phyloP scores from a whole-genome alignment of 2,329 filamentous ascomycete genomes.

The Cercospora citrullina region DNA sequence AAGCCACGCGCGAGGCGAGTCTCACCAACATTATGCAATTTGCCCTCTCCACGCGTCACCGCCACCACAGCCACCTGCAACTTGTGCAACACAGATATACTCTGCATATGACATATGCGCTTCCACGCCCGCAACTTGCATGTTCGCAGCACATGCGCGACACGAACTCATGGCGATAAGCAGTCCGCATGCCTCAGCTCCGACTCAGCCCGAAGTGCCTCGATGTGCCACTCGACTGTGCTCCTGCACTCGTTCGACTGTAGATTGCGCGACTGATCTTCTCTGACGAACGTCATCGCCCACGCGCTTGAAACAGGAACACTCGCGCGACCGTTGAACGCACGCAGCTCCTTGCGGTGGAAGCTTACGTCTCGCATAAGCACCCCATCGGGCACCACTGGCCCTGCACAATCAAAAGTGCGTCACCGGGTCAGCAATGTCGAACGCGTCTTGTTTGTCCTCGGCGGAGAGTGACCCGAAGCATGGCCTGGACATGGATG shows the following conservation, averaged over 20 bases:
- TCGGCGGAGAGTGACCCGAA: not conserved
- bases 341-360: not conserved
- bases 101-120: constrained; percentile 4
- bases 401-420: not conserved
- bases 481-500: not conserved
- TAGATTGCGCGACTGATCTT: not conserved
- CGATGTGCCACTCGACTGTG: not conserved
- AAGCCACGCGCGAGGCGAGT: constrained; percentile 7
- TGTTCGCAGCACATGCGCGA: not conserved
- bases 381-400: not conserved
- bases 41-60: not conserved
- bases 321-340: not conserved
- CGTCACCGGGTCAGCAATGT: not conserved
- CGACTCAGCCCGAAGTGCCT: not conserved
- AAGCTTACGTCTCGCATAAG: not conserved
- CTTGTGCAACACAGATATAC: not conserved
- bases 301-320: not conserved
- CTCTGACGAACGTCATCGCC: not conserved
- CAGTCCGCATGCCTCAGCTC: not conserved
- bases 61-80: constrained; percentile 12
- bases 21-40: not conserved
- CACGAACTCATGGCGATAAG: not conserved
- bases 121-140: not conserved
- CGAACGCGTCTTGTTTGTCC: not conserved
- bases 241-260: not conserved